These are phyloP conservation scores for Aethionema arabicum DNA, from an alignment of 345 rosid species.

Conservation along the genomic window DNA sequence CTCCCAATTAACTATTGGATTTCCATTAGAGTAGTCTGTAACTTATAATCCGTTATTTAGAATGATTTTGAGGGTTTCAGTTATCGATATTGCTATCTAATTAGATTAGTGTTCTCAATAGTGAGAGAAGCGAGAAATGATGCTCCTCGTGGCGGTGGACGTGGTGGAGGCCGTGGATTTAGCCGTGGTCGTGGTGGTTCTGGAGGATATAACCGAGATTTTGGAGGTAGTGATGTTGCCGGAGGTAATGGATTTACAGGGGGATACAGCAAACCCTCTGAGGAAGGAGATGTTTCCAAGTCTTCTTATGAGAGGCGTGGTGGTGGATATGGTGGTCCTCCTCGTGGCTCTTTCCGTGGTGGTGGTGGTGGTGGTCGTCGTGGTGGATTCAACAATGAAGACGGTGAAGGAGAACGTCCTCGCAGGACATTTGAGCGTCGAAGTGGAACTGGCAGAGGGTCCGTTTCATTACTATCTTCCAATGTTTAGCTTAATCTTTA, in stretches of 20 bases:
- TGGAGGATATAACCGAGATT: conserved; percentile 63
- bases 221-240: conserved; percentile 42
- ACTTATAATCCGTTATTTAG: no score
- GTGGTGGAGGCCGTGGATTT: conserved; percentile 54
- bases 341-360: conserved; percentile 70
- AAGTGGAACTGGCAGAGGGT: conserved; percentile 97
- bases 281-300: conserved; percentile 64
- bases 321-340: conserved; percentile 42
- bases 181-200: conserved; percentile 66
- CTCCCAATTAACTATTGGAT: not conserved
- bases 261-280: conserved; percentile 55
- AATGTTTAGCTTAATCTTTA: not conserved
- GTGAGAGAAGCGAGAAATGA: conserved; percentile 82
- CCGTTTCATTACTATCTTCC: conserved; percentile 26
- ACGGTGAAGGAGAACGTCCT: conserved; percentile 64
- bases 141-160: conserved; percentile 61
- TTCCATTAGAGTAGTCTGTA: not conserved
- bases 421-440: conserved; percentile 76
- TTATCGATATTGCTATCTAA: conserved; percentile 14
- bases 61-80: not conserved
- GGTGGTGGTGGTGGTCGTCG: conserved; percentile 59
- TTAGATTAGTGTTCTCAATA: conserved; percentile 25
- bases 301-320: conserved; percentile 46
- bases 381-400: conserved; percentile 66
- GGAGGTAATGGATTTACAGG: conserved; percentile 59